Percentiles rank a stretch among this genome's conserved stretches.
phyloP scores from a whole-genome alignment of 2,329 filamentous ascomycete species.

The Rhynchosporium agropyri region DNA sequence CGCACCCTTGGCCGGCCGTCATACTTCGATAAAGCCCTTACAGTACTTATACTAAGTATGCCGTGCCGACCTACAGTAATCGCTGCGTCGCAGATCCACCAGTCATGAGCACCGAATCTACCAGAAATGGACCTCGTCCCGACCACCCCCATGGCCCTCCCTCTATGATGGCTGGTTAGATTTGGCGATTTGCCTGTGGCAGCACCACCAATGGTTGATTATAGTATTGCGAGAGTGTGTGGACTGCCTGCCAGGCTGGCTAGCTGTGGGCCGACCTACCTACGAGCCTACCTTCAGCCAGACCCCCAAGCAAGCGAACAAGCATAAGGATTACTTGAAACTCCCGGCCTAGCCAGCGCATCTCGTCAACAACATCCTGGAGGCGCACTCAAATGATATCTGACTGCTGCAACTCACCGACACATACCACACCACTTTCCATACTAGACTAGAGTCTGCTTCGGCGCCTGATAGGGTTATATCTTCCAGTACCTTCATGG shows the following conservation, averaged over 20 bases:
- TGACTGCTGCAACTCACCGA: constrained; percentile 27
- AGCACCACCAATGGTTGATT: constrained; percentile 28
- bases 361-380: constrained; percentile 35
- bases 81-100: constrained; percentile 36
- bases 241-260: too few relatives aligned
- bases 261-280: background rate
- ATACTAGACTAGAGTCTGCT: too few relatives aligned
- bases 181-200: constrained; percentile 27
- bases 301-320: constrained; percentile 22
- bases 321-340: constrained; percentile 41
- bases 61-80: constrained; percentile 26
- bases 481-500: constrained; percentile 27
- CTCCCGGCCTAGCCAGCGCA: constrained; percentile 39
- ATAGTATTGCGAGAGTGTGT: too few relatives aligned
- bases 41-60: too few relatives aligned
- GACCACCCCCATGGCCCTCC: constrained; percentile 14
- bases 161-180: constrained; percentile 10
- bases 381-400: constrained; percentile 30
- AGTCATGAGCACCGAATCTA: constrained; percentile 32
- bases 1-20: constrained; percentile 22
- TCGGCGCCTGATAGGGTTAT: constrained; percentile 24
- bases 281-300: background rate
- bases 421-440: constrained; percentile 20
- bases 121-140: constrained; percentile 29
- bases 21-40: constrained; percentile 27